Evolutionary conservation across 495 filamentous ascomycete species (phyloP).

Genomic region (Tuber borchii): DNA sequence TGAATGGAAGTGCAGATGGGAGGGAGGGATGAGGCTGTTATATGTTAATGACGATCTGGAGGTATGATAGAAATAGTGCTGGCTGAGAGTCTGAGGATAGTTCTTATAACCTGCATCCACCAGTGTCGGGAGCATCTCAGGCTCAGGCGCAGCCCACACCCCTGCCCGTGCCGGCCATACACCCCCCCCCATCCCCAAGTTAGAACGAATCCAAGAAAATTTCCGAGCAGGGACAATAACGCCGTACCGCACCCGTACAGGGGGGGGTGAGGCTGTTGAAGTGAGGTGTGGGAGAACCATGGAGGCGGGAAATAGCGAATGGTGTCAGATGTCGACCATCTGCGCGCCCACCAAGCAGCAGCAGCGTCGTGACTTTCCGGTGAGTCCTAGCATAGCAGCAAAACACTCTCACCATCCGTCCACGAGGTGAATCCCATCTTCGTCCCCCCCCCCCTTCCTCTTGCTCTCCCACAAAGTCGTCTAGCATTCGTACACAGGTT

Average conservation of each 20-base stretch:
- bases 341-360: slow-evolving; percentile 15
- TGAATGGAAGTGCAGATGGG: slow-evolving; percentile 18
- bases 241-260: slow-evolving; percentile 8
- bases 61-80: slow-evolving; percentile 21
- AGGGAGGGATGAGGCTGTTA: slow-evolving; percentile 29
- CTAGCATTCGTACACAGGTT: slow-evolving; percentile 1
- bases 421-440: slow-evolving; percentile 14
- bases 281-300: slow-evolving; percentile 37
- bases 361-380: slow-evolving; percentile 10
- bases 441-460: not conserved
- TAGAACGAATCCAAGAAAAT: slow-evolving; percentile 37
- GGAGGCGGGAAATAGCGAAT: slow-evolving; percentile 38
- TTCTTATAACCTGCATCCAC: slow-evolving; percentile 35
- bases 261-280: slow-evolving; percentile 28
- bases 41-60: slow-evolving; percentile 23
- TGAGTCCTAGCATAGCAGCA: slow-evolving; percentile 7
- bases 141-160: slow-evolving; percentile 19
- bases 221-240: slow-evolving; percentile 21
- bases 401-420: slow-evolving; percentile 16
- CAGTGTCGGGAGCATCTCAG: slow-evolving; percentile 20
- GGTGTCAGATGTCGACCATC: slow-evolving; percentile 36
- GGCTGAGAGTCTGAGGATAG: slow-evolving; percentile 27
- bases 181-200: slow-evolving; percentile 23
- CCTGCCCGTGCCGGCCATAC: slow-evolving; percentile 15
- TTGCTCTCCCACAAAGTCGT: not conserved